A percentile compares a stretch with the other conserved stretches of the same genome.
phyloP scores from a whole-genome alignment of 352 stramenopile genomes.

The Phytophthora sojae region DNA sequence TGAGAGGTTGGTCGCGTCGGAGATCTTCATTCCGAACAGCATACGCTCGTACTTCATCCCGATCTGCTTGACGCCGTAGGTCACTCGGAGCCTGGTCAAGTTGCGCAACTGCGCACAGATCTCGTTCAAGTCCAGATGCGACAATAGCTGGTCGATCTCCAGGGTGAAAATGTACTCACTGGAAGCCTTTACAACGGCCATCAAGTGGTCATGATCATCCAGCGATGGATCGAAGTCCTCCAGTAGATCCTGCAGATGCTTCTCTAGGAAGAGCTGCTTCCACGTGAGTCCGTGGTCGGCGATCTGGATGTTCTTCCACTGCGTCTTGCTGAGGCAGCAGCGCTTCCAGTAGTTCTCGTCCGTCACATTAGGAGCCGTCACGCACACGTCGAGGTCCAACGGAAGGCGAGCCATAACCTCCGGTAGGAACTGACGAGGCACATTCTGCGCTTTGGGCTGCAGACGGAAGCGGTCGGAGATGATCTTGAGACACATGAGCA shows the following conservation, averaged over 20 bases:
- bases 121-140: constrained; percentile 90
- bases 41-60: constrained; percentile 96
- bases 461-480: constrained; percentile 80
- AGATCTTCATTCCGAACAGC: constrained; percentile 96
- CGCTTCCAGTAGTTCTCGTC: constrained; percentile 96
- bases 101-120: constrained; percentile 89
- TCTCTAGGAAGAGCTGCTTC: constrained; percentile 94
- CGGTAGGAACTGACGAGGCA: constrained; percentile 83
- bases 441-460: constrained; percentile 71
- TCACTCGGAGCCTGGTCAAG: constrained; percentile 86
- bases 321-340: constrained; percentile 80
- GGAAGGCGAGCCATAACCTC: constrained; percentile 85
- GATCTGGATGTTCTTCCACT: constrained; percentile 93
- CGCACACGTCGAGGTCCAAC: constrained; percentile 82
- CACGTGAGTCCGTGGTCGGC: constrained; percentile 92
- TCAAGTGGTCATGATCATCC: constrained; percentile 67
- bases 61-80: constrained; percentile 91
- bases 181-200: constrained; percentile 76
- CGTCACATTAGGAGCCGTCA: constrained; percentile 86
- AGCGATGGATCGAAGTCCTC: constrained; percentile 74
- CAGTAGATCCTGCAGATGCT: constrained; percentile 75
- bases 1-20: constrained; percentile 90
- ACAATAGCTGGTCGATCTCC: constrained; percentile 88
- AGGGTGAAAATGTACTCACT: constrained; percentile 93
- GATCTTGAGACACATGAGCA: constrained; percentile 81